Conservation (phyloP, 495 filamentous ascomycete genomes). For the Xylaria nigripes region DNA sequence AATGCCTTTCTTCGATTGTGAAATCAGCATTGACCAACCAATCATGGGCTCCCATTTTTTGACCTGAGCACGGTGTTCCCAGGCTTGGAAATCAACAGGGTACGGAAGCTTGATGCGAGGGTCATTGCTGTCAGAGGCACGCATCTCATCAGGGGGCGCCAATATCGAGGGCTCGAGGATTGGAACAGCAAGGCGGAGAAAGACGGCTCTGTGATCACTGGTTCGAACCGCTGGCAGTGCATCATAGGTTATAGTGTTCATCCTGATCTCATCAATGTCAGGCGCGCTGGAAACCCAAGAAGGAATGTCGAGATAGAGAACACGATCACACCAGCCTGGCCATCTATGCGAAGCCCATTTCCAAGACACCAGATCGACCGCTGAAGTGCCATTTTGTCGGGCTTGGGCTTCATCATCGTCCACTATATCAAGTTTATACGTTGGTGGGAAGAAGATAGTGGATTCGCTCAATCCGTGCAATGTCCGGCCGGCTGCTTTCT, state of each 20-base stretch:
- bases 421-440: slow-evolving; percentile 66
- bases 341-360: slow-evolving; percentile 70
- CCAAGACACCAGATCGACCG: slow-evolving; percentile 48
- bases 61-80: slow-evolving; percentile 34
- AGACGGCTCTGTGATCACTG: slow-evolving; percentile 81
- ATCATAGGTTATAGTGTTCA: slow-evolving; percentile 53
- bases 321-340: slow-evolving; percentile 91
- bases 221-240: slow-evolving; percentile 65
- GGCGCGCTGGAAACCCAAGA: slow-evolving; percentile 26
- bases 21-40: slow-evolving; percentile 39
- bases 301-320: slow-evolving; percentile 66
- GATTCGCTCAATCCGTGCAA: slow-evolving; percentile 72
- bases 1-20: slow-evolving; percentile 36
- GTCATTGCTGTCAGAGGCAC: slow-evolving; percentile 17
- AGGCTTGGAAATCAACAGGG: slow-evolving; percentile 35
- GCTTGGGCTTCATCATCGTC: slow-evolving; percentile 28
- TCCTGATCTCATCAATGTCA: slow-evolving; percentile 22
- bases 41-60: slow-evolving; percentile 35
- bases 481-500: slow-evolving; percentile 54
- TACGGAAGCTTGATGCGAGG: slow-evolving; percentile 33
- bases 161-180: slow-evolving; percentile 30
- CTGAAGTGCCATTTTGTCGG: slow-evolving; percentile 16
- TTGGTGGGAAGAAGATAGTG: slow-evolving; percentile 73
- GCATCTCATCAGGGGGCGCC: slow-evolving; percentile 12
- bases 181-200: slow-evolving; percentile 54